Evolutionary conservation across 1,284 basidiomycete species (phyloP).

Genomic region (Porogramme epimiltina): DNA sequence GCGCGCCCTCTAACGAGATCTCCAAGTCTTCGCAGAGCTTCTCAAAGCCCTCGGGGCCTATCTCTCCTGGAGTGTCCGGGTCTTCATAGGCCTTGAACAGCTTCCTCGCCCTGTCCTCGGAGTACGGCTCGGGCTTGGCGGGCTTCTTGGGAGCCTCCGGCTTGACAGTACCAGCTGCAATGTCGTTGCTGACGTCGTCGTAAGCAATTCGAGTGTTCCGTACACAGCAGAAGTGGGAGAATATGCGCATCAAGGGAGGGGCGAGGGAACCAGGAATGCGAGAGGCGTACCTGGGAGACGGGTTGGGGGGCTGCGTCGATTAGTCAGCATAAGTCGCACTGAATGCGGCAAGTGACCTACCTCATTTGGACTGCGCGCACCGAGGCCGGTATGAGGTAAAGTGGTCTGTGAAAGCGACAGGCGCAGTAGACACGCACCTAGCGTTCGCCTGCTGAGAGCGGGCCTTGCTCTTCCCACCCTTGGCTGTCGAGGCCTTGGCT

Average conservation of each 20-base stretch:
- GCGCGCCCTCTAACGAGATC: conserved; percentile 67
- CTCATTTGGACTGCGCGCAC: conserved; percentile 17
- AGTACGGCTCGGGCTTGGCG: conserved; percentile 46
- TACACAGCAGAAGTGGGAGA: conserved; percentile 24
- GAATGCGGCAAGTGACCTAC: conserved; percentile 16
- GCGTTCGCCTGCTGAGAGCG: conserved; percentile 5
- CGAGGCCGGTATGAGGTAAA: conserved; percentile 18
- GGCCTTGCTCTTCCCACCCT: conserved; percentile 20
- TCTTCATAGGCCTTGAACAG: conserved; percentile 71
- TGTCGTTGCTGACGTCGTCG: conserved; percentile 12
- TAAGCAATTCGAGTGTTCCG: conserved; percentile 8
- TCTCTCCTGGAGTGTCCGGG: conserved; percentile 53
- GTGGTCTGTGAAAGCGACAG: not conserved
- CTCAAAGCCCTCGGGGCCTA: conserved; percentile 71
- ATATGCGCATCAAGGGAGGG: conserved; percentile 22
- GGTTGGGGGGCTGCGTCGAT: conserved; percentile 15
- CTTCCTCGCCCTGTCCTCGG: conserved; percentile 44
- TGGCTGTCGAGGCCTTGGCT: conserved; percentile 31
- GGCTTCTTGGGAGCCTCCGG: conserved; percentile 16
- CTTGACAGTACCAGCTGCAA: not conserved
- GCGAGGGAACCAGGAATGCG: conserved; percentile 1
- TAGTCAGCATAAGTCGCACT: conserved; percentile 20
- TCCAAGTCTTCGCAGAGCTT: conserved; percentile 63
- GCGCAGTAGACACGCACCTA: not conserved
- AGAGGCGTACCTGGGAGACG: conserved; percentile 11